Percentiles rank a stretch among this genome's conserved stretches.
Conservation (phyloP, 208 protist species). For the Novymonas esmeraldas region DNA sequence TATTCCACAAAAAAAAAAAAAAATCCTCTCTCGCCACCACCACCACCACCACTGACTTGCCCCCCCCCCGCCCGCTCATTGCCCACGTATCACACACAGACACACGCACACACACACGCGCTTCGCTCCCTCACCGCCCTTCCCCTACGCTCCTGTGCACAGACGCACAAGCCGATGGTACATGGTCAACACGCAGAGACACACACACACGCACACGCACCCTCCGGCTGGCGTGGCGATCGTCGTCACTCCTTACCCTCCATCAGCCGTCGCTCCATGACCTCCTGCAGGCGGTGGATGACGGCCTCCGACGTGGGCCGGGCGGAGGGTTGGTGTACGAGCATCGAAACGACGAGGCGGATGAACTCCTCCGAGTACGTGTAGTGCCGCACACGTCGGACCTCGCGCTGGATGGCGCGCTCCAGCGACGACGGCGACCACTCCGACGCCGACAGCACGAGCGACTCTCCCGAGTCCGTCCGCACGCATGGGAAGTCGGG, state of each 20-base stretch:
- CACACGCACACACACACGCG: neutral
- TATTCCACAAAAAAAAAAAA: no score
- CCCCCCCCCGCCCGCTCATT: no score
- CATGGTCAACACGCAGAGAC: no score
- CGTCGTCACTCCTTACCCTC: constrained; percentile 24
- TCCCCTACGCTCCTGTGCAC: no score
- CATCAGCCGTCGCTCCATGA: constrained; percentile 66
- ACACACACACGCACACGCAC: neutral
- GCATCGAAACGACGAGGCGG: constrained; percentile 69
- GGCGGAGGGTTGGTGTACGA: constrained; percentile 47
- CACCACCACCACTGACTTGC: no score
- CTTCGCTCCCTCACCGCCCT: no score
- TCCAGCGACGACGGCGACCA: constrained; percentile 57
- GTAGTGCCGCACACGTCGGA: constrained; percentile 36
- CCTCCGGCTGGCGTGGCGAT: no score
- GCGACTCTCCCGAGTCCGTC: constrained; percentile 48
- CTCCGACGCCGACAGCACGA: constrained; percentile 56
- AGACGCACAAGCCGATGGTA: no score
- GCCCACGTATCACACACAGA: no score
- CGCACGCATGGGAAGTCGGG: constrained; percentile 67
- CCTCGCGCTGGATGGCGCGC: constrained; percentile 48
- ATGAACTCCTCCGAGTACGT: constrained; percentile 69
- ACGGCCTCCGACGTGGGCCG: constrained; percentile 54
- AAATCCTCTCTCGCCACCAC: no score
- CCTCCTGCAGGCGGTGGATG: constrained; percentile 37